A percentile compares a stretch with the other conserved stretches of the same genome.
Conservation (phyloP, 2,329 filamentous ascomycete genomes). For the Penicillium sp. region DNA sequence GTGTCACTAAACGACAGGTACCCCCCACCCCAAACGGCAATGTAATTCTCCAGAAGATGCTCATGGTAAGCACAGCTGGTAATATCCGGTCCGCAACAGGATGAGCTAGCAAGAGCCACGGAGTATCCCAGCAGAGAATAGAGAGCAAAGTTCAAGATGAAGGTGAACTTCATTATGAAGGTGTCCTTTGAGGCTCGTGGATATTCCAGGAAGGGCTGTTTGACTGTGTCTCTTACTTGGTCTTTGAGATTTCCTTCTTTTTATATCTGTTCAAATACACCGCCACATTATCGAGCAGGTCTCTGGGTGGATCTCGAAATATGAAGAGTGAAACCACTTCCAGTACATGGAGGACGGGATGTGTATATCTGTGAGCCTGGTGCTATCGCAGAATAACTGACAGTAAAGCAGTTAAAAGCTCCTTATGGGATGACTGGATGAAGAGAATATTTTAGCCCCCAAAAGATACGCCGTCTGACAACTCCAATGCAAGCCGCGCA, state of each 20-base stretch:
- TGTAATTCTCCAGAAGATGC: too few species aligned
- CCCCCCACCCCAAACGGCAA: too few species aligned
- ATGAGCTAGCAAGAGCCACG: too few species aligned
- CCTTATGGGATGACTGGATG: background rate
- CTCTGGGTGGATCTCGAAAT: background rate
- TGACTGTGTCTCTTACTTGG: background rate
- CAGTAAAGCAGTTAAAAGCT: background rate
- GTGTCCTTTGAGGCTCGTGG: background rate
- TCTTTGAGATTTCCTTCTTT: background rate
- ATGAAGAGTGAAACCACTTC: background rate
- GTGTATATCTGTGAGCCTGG: background rate
- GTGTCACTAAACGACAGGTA: too few species aligned
- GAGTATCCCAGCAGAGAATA: too few species aligned
- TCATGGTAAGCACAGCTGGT: too few species aligned
- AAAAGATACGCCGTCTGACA: background rate
- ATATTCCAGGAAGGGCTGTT: background rate
- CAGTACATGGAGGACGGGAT: background rate
- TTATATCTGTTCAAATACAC: background rate
- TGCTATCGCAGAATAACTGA: background rate
- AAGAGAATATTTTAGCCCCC: background rate
- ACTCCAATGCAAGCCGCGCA: background rate
- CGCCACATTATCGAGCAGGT: slow-evolving; percentile 2
- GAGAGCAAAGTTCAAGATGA: background rate
- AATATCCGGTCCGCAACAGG: too few species aligned
- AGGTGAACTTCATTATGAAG: background rate